Base-by-base conservation (phyloP, 108 stramenopile species). In the Stephanodiscus minutulus region DNA sequence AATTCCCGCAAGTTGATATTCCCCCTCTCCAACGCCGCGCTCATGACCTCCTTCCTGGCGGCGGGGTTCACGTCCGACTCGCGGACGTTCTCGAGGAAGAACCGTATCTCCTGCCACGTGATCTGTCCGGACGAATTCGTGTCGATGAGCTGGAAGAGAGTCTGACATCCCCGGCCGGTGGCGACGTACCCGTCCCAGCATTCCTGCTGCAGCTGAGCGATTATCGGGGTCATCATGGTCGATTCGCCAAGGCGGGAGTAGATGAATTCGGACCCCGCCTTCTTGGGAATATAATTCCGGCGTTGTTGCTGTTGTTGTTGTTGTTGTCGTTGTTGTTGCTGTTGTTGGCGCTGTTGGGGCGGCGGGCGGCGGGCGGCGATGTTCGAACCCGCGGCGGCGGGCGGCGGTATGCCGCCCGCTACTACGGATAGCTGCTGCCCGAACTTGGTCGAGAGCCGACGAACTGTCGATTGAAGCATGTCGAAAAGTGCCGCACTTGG, bases 101-200 rank as follows among this genome's bases (percentile, higher is more conserved):
- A 71, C 28, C 83, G 68, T 6, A 89, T 37, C 41, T 89, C 86
- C 18, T 60, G 24, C 47, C 81, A 82, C 29, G 68, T 64, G 24
- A 89, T 73, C 15, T 41, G 47, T 11, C 82, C 76, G 49, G 43
- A 74, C 18, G 85, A 77, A 47, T 82, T 77, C 25, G 83, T 66
- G 53, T 89, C 88, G 37, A 89, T 83, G 17, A 81, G 67, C 61
- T 84, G 77, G 59, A 89, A 89, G 0, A 89, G 63, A 12, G 84
- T 83, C 31, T 76, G 81, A 27, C 85, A 79, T 7, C 88, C 88
- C 28, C 86, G 80, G 11, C 88, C 88, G 5, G 85, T 86, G 1
- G 74, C 48, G 12, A 87, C 70, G 60, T 89, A 89, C 2, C 76
- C 79, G 33, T 87, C 85, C 88, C 88, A 89, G 49, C 81, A 73